Evolutionary conservation across 2,329 filamentous ascomycete species (phyloP).

Genomic region (Fusarium proliferatum): DNA sequence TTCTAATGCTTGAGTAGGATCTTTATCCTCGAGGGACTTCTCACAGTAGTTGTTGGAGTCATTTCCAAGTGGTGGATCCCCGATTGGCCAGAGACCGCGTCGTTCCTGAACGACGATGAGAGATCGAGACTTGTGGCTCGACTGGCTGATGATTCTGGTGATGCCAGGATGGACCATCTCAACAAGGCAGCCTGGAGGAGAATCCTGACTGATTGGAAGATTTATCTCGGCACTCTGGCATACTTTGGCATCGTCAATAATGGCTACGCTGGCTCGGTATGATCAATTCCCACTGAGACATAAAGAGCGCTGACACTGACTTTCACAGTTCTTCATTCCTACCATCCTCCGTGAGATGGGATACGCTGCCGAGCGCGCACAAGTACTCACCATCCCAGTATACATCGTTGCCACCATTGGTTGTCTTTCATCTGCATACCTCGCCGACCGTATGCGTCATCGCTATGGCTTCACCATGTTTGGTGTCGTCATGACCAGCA

Average conservation of each 20-base stretch:
- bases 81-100: conserved; percentile 78
- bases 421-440: conserved; percentile 59
- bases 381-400: conserved; percentile 72
- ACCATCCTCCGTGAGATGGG: conserved; percentile 71
- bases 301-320: not conserved
- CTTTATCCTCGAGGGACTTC: conserved; percentile 76
- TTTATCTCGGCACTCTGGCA: conserved; percentile 1
- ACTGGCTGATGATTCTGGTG: conserved; percentile 54
- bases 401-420: conserved; percentile 72
- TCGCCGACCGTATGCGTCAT: not conserved
- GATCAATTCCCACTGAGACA: not conserved
- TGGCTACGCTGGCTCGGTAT: conserved; percentile 63
- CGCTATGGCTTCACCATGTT: conserved; percentile 18
- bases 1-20: conserved; percentile 55
- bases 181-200: conserved; percentile 64
- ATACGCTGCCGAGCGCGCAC: conserved; percentile 67
- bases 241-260: conserved; percentile 59
- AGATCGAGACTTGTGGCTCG: conserved; percentile 76
- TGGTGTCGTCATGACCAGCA: not conserved
- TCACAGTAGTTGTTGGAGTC: conserved; percentile 74
- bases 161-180: conserved; percentile 21
- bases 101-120: conserved; percentile 78
- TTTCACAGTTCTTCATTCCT: conserved; percentile 62
- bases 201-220: conserved; percentile 69
- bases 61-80: conserved; percentile 77